Evolutionary conservation across 192 early-diverging fungal genomes (phyloP), one percentile per base, ranked within the genome.

Genomic region (Gigaspora rosea): DNA sequence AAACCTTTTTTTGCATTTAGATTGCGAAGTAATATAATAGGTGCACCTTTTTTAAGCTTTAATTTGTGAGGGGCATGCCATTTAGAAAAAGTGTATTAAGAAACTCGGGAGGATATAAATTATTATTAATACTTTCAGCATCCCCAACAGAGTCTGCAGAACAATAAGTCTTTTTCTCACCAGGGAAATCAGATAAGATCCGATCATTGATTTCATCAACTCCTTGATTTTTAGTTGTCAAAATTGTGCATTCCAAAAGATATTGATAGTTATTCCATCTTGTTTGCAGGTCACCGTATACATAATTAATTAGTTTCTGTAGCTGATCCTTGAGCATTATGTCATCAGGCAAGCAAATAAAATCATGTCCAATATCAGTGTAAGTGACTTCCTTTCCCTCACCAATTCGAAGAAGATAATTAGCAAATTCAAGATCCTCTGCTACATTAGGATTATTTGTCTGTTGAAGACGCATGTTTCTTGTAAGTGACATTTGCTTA

Each of bases 11-110:
- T 22, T 36, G 66, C 36, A 20, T 47, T 50, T 11, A 80, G 22
- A 47, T 71, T 80, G 9, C 73, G 33, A 8, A 80, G 48, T 8
- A 80, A 64, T 4, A 76, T 71, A 12, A 76, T 64, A 36, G 79
- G 79, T 41, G 64, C 58, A 0, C 59, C 59, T 22, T 75, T 46
- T 41, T 76, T 80, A 41, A 80, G 66, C 0, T 61, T 16, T 8
- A 80, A 69, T 51, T 35, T 54, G 13, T 57, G 49, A 6, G 74
- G 79, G 79, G 74, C 18, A 75, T 33, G 1, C 59, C 33, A 15
- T 18, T 58, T 15, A 56, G 52, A 1, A 27, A 46, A 15, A 76
- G 56, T 10, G 73, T 52, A 48, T 76, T 80, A 51, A 72, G 73
- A 22, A 63, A 81, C 72, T 81, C 77, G n/a, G 49, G 12, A 32